These are phyloP conservation scores for Yamadazyma dendronema DNA, from an alignment of 1,139 yeast species.

Conservation along the genomic window DNA sequence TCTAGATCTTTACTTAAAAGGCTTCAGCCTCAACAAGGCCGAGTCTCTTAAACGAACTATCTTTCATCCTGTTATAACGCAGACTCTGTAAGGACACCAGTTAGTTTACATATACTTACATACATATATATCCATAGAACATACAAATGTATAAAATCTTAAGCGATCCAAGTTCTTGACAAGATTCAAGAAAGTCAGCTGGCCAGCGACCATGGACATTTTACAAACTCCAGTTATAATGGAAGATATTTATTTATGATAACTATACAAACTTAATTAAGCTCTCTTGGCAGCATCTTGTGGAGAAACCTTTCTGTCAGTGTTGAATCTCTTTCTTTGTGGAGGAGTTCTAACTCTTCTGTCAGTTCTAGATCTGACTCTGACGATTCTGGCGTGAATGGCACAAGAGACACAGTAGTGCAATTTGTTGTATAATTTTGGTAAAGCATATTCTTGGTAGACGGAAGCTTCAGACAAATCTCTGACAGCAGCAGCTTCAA, in stretches of 20 bases:
- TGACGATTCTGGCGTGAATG: constrained; percentile 99
- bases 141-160: no score
- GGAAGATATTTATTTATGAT: background rate
- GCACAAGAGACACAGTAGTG: constrained; percentile 99
- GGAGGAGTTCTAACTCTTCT: constrained; percentile 99
- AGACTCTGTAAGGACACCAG: no score
- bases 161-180: no score
- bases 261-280: constrained; percentile 9
- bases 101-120: no score
- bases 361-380: constrained; percentile 99
- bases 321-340: constrained; percentile 97
- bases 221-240: no score
- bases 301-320: constrained; percentile 95
- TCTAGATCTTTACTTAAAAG: no score
- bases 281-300: constrained; percentile 98
- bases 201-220: no score
- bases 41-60: no score
- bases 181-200: no score
- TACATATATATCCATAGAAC: no score
- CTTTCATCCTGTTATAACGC: no score
- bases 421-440: constrained; percentile 99
- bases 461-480: constrained; percentile 99
- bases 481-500: constrained; percentile 99
- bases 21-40: no score
- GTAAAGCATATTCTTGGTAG: constrained; percentile 98